These are phyloP conservation scores for Eimeria nieschulzi DNA, from an alignment of 169 alveolate genomes.

Conservation along the genomic window DNA sequence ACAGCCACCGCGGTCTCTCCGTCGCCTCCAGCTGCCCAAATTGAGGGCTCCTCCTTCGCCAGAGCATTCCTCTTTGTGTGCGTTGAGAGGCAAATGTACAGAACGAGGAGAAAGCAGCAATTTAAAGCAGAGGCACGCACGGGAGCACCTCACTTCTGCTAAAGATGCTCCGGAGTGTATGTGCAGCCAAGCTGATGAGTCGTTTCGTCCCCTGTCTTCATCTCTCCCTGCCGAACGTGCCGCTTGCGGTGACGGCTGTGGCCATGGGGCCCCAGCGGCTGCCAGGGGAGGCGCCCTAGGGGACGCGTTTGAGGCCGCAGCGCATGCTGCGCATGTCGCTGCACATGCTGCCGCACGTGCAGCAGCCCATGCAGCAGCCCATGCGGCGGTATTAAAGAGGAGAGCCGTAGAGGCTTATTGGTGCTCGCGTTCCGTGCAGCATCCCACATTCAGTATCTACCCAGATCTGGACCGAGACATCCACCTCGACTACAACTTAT, in stretches of 20 bases:
- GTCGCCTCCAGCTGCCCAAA: conserved; percentile 37
- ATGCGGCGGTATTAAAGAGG: conserved; percentile 34
- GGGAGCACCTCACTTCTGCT: not conserved
- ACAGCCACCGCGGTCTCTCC: not conserved
- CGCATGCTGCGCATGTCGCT: conserved; percentile 58
- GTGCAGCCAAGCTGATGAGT: not conserved
- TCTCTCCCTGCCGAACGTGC: not conserved
- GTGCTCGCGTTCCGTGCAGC: not conserved
- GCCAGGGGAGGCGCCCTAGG: conserved; percentile 13
- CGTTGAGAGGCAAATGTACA: not conserved
- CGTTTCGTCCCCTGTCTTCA: not conserved
- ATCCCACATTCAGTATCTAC: conserved; percentile 31
- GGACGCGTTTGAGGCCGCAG: conserved; percentile 65
- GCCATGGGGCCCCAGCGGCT: not conserved
- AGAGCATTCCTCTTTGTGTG: not conserved
- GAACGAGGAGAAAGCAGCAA: not conserved
- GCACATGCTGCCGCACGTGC: conserved; percentile 55
- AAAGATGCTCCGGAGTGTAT: not conserved
- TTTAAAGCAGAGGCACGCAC: not conserved
- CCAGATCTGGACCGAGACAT: conserved; percentile 65
- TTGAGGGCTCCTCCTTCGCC: conserved; percentile 13
- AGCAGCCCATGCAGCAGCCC: conserved; percentile 61
- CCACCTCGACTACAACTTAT: conserved; percentile 54
- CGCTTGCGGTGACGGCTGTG: not conserved
- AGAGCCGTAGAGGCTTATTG: conserved; percentile 33